Evolutionary conservation across 495 filamentous ascomycete species (phyloP).

Genomic region (Mycothermus thermophilus): DNA sequence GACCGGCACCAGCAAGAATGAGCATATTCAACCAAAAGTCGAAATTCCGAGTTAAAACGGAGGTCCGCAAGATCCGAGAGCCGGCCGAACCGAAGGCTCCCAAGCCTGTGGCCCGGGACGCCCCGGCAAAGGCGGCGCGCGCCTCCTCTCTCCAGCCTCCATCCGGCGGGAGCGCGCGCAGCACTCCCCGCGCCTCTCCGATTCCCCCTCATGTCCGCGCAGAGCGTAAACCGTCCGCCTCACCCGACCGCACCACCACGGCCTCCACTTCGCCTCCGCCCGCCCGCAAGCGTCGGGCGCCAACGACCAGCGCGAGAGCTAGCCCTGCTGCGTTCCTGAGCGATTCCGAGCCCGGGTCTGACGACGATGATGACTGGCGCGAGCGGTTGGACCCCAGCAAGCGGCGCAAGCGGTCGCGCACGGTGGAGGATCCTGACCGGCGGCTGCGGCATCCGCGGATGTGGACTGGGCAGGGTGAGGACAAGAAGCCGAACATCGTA

Average conservation of each 20-base stretch:
- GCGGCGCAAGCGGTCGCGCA: constrained; percentile 15
- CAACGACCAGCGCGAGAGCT: constrained; percentile 8
- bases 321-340: constrained; percentile 14
- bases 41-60: constrained; percentile 22
- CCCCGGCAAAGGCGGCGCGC: background rate
- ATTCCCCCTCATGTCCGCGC: too few species aligned
- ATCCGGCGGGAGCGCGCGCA: background rate
- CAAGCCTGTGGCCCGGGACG: constrained; percentile 9
- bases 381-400: constrained; percentile 21
- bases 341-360: constrained; percentile 19
- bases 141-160: constrained; percentile 1
- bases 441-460: constrained; percentile 45
- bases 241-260: background rate
- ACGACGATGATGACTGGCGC: constrained; percentile 23
- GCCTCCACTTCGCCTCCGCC: constrained; percentile 6
- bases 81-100: constrained; percentile 12
- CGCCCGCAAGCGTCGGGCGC: constrained; percentile 18
- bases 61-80: constrained; percentile 17
- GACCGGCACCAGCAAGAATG: too few species aligned
- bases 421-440: constrained; percentile 38
- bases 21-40: constrained; percentile 27
- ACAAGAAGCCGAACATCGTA: constrained; percentile 29
- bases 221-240: too few species aligned
- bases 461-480: constrained; percentile 13
- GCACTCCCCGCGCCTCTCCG: constrained; percentile 5